These are phyloP conservation scores for Silybum marianum DNA, from an alignment of 129 eudicot species.

Conservation along the genomic window DNA sequence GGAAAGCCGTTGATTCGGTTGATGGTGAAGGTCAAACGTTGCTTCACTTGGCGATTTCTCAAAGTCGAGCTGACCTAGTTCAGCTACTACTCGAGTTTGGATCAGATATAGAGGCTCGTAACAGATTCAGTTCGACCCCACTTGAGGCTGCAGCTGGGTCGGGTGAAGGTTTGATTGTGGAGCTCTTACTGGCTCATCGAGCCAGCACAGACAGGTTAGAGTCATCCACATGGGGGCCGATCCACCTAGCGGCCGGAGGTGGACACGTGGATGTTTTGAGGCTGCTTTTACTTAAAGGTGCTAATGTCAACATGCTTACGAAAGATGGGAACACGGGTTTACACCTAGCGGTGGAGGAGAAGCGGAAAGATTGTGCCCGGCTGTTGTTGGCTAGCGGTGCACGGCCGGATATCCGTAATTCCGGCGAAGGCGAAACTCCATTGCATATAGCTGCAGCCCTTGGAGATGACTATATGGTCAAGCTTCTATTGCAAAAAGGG, in stretches of 20 bases:
- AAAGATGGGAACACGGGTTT: slow-evolving; percentile 70
- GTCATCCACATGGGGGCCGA: slow-evolving; percentile 60
- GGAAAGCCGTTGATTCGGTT: slow-evolving; percentile 59
- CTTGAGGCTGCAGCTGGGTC: slow-evolving; percentile 66
- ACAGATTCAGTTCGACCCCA: slow-evolving; percentile 54
- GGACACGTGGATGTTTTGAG: slow-evolving; percentile 63
- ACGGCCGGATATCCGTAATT: slow-evolving; percentile 38
- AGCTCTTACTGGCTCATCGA: slow-evolving; percentile 63
- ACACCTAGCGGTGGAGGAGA: slow-evolving; percentile 68
- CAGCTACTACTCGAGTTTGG: slow-evolving; percentile 74
- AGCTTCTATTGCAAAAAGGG: slow-evolving; percentile 68
- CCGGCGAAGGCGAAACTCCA: slow-evolving; percentile 54
- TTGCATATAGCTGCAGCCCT: slow-evolving; percentile 62
- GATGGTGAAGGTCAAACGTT: slow-evolving; percentile 67
- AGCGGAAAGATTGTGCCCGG: slow-evolving; percentile 53
- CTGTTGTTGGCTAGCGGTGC: slow-evolving; percentile 52
- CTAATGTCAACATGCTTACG: slow-evolving; percentile 48
- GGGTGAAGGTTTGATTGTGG: slow-evolving; percentile 65
- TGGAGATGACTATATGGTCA: slow-evolving; percentile 74
- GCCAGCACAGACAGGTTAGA: slow-evolving; percentile 60
- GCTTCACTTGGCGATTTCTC: slow-evolving; percentile 69
- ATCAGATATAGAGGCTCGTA: slow-evolving; percentile 59
- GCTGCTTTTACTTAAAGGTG: slow-evolving; percentile 67
- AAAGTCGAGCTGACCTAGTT: slow-evolving; percentile 60
- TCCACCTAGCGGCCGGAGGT: slow-evolving; percentile 59